Evolutionary conservation across 441 rosid genomes (phyloP).

Genomic region (Sinapis alba): DNA sequence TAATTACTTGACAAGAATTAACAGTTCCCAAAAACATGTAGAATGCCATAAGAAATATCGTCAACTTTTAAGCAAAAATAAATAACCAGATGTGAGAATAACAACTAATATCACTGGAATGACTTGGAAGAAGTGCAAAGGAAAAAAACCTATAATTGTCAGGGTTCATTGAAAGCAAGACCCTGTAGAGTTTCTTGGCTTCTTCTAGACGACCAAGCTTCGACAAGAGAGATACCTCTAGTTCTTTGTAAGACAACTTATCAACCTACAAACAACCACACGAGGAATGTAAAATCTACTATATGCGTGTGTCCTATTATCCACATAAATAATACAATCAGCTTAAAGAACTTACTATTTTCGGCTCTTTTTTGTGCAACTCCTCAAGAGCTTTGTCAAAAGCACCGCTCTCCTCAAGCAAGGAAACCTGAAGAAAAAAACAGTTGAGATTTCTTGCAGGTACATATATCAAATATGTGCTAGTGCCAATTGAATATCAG

Average conservation of each 20-base stretch:
- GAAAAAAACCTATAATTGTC: slow-evolving; percentile 88
- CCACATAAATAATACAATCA: slow-evolving; percentile 6
- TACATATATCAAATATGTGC: slow-evolving; percentile 13
- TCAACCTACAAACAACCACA: slow-evolving; percentile 68
- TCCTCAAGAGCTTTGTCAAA: slow-evolving; percentile 81
- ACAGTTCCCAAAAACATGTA: slow-evolving; percentile 8
- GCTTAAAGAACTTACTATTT: slow-evolving; percentile 64
- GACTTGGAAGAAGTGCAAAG: slow-evolving; percentile 4
- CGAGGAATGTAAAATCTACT: slow-evolving; percentile 33
- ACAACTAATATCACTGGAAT: background rate
- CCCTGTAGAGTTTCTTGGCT: slow-evolving; percentile 75
- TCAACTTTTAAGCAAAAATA: background rate
- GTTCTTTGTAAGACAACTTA: slow-evolving; percentile 80
- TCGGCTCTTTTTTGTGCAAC: slow-evolving; percentile 69
- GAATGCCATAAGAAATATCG: background rate
- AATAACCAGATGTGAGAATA: slow-evolving; percentile 3
- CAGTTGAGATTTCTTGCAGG: slow-evolving; percentile 17
- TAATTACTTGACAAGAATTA: background rate
- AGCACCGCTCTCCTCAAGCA: slow-evolving; percentile 83
- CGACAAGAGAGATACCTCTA: slow-evolving; percentile 84
- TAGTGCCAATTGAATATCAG: slow-evolving; percentile 11
- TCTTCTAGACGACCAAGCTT: slow-evolving; percentile 81
- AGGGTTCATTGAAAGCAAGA: slow-evolving; percentile 88
- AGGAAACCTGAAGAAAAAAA: slow-evolving; percentile 57
- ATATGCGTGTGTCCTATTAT: background rate